A percentile compares a stretch with the other conserved stretches of the same genome.
These are phyloP conservation scores for Botrytis sinoallii DNA, from an alignment of 2,329 filamentous ascomycete genomes.

Conservation along the genomic window DNA sequence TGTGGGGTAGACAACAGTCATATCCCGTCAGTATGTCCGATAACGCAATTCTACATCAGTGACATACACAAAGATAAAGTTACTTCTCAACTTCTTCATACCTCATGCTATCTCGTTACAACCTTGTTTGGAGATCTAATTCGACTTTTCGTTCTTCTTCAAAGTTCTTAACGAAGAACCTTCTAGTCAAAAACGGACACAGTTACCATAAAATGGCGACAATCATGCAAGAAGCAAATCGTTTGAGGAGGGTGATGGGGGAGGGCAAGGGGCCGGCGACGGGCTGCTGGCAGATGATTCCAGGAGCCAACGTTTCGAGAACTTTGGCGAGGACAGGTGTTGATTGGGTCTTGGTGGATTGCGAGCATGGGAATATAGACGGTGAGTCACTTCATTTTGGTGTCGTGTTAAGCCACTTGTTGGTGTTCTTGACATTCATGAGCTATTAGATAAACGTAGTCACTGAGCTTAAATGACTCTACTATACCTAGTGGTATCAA, in stretches of 20 bases:
- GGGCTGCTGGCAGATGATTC: conserved; percentile 61
- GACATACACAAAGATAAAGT: neutral
- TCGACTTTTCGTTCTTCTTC: neutral
- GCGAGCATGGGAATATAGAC: conserved; percentile 56
- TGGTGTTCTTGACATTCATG: neutral
- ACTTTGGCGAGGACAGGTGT: conserved; percentile 59
- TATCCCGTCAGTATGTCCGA: conserved; percentile 1
- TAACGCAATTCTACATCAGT: neutral
- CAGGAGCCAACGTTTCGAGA: conserved; percentile 57
- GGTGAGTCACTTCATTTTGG: conserved; percentile 37
- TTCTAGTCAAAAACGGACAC: neutral
- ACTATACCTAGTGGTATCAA: neutral
- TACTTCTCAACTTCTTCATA: neutral
- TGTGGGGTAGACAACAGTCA: conserved; percentile 1
- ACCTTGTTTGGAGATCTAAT: neutral
- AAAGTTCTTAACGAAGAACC: neutral
- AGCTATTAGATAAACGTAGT: neutral
- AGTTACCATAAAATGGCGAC: conserved; percentile 26
- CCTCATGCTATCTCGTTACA: neutral
- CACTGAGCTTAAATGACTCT: neutral
- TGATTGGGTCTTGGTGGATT: conserved; percentile 64
- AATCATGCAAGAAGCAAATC: conserved; percentile 42
- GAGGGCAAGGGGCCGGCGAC: conserved; percentile 47
- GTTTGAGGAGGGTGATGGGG: conserved; percentile 49
- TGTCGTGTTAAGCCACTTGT: neutral